Percentiles rank a stretch among this genome's conserved stretches.
phyloP scores from a whole-genome alignment of 495 filamentous ascomycete genomes.

The Cercophora sp. region DNA sequence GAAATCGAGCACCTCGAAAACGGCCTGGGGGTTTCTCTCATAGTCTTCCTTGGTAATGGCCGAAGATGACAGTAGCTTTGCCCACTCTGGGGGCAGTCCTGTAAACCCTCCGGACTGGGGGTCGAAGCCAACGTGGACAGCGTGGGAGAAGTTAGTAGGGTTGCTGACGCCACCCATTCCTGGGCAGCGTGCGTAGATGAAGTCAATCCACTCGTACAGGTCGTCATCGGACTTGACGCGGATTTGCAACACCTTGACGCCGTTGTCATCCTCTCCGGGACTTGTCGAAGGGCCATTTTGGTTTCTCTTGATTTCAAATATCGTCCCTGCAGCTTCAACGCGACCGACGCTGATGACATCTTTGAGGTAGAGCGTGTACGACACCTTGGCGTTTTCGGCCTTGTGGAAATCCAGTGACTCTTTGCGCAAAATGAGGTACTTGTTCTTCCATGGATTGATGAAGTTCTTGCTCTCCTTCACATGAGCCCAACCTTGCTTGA shows the following conservation, averaged over 20 bases:
- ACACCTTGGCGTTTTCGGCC: slow-evolving; percentile 75
- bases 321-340: slow-evolving; percentile 77
- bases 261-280: slow-evolving; percentile 65
- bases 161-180: slow-evolving; percentile 98
- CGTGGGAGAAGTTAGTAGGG: slow-evolving; percentile 93
- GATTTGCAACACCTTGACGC: slow-evolving; percentile 75
- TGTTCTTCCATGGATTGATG: slow-evolving; percentile 78
- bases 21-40: slow-evolving; percentile 94
- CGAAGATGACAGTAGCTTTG: slow-evolving; percentile 86
- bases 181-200: slow-evolving; percentile 91
- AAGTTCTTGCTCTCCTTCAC: slow-evolving; percentile 90
- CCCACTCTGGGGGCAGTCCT: slow-evolving; percentile 92
- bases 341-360: slow-evolving; percentile 82
- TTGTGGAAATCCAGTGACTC: slow-evolving; percentile 89
- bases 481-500: slow-evolving; percentile 79
- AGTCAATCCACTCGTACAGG: slow-evolving; percentile 97
- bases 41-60: slow-evolving; percentile 98
- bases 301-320: slow-evolving; percentile 85
- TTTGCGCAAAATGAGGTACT: slow-evolving; percentile 83
- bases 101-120: slow-evolving; percentile 88
- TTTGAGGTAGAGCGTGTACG: slow-evolving; percentile 72
- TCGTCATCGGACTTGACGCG: slow-evolving; percentile 92
- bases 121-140: slow-evolving; percentile 96
- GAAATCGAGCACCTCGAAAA: slow-evolving; percentile 95
- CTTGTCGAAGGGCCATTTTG: slow-evolving; percentile 57